phyloP scores from a whole-genome alignment of 2,329 filamentous ascomycete species.

The Penicillium sp. region DNA sequence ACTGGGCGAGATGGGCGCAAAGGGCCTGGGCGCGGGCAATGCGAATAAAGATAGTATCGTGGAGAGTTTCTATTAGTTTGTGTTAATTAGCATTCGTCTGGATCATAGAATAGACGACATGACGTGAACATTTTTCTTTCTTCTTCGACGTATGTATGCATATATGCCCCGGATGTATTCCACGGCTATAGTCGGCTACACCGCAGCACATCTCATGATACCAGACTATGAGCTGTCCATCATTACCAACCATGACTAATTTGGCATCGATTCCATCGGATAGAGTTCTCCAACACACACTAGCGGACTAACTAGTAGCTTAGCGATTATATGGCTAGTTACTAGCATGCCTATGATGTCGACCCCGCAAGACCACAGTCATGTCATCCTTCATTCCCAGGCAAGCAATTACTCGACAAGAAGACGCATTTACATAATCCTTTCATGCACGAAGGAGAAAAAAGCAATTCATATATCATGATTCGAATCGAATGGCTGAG shows the following conservation, averaged over 20 bases:
- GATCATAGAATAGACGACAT: background rate
- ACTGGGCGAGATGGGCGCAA: conserved; percentile 71
- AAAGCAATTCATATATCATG: background rate
- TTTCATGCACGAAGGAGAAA: background rate
- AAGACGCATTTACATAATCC: too few relatives aligned
- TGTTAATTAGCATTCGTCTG: background rate
- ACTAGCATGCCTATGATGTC: too few relatives aligned
- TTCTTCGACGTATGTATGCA: background rate
- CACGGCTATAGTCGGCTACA: background rate
- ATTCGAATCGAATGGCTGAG: background rate
- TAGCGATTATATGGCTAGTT: too few relatives aligned
- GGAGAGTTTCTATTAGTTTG: conserved; percentile 87
- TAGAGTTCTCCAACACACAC: too few relatives aligned
- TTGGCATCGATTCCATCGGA: too few relatives aligned
- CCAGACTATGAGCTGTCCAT: background rate
- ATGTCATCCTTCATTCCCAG: background rate
- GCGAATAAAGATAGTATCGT: conserved; percentile 95
- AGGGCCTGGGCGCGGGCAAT: conserved; percentile 55
- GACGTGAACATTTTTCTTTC: background rate
- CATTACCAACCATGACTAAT: background rate
- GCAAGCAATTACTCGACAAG: background rate
- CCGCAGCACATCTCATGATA: background rate
- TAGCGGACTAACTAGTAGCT: background rate
- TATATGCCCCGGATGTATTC: background rate
- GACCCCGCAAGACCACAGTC: background rate